Conservation (phyloP, 2,329 filamentous ascomycete species). For the Bipolaris sorokiniana region DNA sequence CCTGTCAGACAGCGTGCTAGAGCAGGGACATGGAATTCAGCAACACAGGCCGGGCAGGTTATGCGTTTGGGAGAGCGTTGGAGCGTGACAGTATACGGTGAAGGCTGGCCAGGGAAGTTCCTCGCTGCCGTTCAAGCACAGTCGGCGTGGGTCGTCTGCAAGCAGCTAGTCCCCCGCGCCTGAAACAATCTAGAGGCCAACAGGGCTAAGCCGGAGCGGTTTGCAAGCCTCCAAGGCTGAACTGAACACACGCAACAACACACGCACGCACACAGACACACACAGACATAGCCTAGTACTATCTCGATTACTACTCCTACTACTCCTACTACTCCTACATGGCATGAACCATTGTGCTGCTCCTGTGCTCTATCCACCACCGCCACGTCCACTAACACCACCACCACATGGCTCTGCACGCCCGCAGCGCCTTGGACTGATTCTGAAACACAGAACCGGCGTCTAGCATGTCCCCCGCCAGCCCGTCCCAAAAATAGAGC, state of each 20-base stretch:
- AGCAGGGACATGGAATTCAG: not conserved
- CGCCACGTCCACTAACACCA: not conserved
- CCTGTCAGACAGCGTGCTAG: slow-evolving; percentile 3
- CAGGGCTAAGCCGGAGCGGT: slow-evolving; percentile 25
- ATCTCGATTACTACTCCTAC: too few species aligned
- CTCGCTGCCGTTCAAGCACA: slow-evolving; percentile 6
- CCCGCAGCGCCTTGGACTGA: slow-evolving; percentile 20
- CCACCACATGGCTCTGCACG: slow-evolving; percentile 9
- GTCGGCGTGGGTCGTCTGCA: slow-evolving; percentile 4
- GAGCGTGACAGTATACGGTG: slow-evolving; percentile 12
- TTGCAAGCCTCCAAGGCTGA: slow-evolving; percentile 19
- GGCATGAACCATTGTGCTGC: slow-evolving; percentile 11
- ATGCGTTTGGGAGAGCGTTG: slow-evolving; percentile 7
- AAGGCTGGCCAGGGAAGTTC: slow-evolving; percentile 11
- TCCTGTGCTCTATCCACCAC: not conserved
- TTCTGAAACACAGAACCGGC: slow-evolving; percentile 40
- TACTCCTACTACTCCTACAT: slow-evolving; percentile 1
- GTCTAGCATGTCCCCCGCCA: slow-evolving; percentile 33
- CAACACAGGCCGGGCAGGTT: slow-evolving; percentile 2
- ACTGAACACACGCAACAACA: slow-evolving; percentile 23
- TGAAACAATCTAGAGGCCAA: slow-evolving; percentile 31
- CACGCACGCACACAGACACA: not conserved
- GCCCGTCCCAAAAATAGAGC: slow-evolving; percentile 39
- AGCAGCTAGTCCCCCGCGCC: slow-evolving; percentile 7
- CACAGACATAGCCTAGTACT: slow-evolving; percentile 14